These are phyloP conservation scores for Phytophthora rubi DNA, from an alignment of 352 stramenopile species.

Conservation along the genomic window DNA sequence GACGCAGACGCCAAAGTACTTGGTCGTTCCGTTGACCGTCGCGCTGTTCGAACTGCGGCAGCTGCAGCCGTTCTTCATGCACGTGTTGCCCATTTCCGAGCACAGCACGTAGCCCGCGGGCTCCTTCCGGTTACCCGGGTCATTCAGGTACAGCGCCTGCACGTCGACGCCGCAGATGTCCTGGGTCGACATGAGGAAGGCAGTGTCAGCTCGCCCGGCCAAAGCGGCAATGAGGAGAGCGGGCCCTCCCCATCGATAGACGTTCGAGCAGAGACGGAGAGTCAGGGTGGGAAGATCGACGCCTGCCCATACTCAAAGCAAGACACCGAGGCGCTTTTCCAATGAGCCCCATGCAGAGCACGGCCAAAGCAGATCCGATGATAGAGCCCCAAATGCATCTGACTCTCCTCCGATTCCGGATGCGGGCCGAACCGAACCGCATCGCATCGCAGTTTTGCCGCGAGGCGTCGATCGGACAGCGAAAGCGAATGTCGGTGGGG, in stretches of 20 bases:
- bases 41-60: constrained; percentile 31
- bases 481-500: not conserved
- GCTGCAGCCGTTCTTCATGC: constrained; percentile 41
- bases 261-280: constrained; percentile 25
- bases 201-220: constrained; percentile 18
- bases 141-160: constrained; percentile 38
- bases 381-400: constrained; percentile 34
- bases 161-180: constrained; percentile 37
- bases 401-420: constrained; percentile 34
- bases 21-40: constrained; percentile 23
- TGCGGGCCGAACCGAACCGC: constrained; percentile 19
- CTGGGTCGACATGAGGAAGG: constrained; percentile 9
- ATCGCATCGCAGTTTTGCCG: constrained; percentile 1
- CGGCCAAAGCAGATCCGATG: constrained; percentile 32
- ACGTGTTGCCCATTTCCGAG: constrained; percentile 39
- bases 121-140: constrained; percentile 39
- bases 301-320: constrained; percentile 32
- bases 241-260: constrained; percentile 9
- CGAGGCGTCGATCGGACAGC: constrained; percentile 1
- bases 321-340: constrained; percentile 19
- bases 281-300: constrained; percentile 33
- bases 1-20: constrained; percentile 43
- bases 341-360: constrained; percentile 20
- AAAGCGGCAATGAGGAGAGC: constrained; percentile 39
- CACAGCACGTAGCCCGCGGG: constrained; percentile 37